Conservation (phyloP, 2,329 filamentous ascomycete species). For the Diplodia scrobiculata region DNA sequence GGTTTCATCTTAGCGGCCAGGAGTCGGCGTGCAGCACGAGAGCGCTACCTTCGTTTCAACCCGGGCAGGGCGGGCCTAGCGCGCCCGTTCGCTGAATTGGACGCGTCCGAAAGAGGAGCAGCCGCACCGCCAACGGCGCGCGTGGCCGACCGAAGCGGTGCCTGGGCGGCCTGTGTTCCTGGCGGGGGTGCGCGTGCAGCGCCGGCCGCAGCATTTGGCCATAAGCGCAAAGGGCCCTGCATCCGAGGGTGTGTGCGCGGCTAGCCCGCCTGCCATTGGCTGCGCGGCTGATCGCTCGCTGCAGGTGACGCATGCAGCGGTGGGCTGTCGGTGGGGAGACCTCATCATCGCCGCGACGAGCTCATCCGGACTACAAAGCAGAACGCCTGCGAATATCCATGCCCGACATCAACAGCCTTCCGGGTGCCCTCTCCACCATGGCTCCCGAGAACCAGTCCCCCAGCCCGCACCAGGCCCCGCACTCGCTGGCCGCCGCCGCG, state of each 20-base stretch:
- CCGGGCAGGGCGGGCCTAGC: constrained; percentile 9
- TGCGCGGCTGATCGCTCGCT: constrained; percentile 1
- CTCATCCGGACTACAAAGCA: constrained; percentile 12
- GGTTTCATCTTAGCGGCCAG: constrained; percentile 21
- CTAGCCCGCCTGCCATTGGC: background rate
- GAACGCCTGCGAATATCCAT: constrained; percentile 39
- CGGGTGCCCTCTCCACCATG: constrained; percentile 50
- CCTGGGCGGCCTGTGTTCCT: background rate
- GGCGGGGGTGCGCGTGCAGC: background rate
- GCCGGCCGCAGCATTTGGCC: background rate
- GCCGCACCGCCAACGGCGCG: background rate
- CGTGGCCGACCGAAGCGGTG: background rate
- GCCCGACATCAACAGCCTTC: constrained; percentile 63
- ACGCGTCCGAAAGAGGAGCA: constrained; percentile 9
- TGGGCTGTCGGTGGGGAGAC: constrained; percentile 26
- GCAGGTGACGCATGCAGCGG: constrained; percentile 24
- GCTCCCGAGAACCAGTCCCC: constrained; percentile 31
- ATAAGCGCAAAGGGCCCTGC: background rate
- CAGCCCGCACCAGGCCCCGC: constrained; percentile 35
- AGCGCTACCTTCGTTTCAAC: constrained; percentile 21
- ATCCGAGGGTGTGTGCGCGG: background rate
- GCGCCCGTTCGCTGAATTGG: background rate
- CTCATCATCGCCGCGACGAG: background rate
- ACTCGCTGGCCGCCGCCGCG: constrained; percentile 73
- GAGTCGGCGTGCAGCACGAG: constrained; percentile 3